phyloP scores from a whole-genome alignment of 2,329 filamentous ascomycete genomes.

The Pseudogymnoascus sp. region DNA sequence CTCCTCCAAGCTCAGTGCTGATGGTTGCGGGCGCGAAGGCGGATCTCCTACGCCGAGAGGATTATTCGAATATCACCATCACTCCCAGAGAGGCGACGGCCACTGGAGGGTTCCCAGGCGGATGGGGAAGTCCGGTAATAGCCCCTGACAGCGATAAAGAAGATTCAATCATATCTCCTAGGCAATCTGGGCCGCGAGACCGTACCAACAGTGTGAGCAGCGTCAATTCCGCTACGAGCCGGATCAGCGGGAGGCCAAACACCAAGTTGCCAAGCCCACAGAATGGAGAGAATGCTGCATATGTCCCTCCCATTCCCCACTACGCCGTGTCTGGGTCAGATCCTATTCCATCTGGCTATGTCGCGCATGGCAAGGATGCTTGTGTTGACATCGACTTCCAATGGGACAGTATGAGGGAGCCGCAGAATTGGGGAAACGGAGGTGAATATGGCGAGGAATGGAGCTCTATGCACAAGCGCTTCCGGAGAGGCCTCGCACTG shows the following conservation, averaged over 20 bases:
- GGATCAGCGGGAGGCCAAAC: background rate
- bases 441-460: slow-evolving; percentile 89
- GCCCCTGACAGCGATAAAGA: slow-evolving; percentile 21
- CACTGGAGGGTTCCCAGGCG: slow-evolving; percentile 30
- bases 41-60: slow-evolving; percentile 69
- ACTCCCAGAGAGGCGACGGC: slow-evolving; percentile 18
- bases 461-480: slow-evolving; percentile 88
- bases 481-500: slow-evolving; percentile 67
- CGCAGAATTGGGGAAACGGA: slow-evolving; percentile 77
- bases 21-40: slow-evolving; percentile 88
- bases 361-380: slow-evolving; percentile 80
- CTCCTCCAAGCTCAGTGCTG: slow-evolving; percentile 74
- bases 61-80: slow-evolving; percentile 42
- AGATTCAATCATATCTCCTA: slow-evolving; percentile 17
- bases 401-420: slow-evolving; percentile 83
- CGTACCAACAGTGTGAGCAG: slow-evolving; percentile 28
- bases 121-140: slow-evolving; percentile 27
- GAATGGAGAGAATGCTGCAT: slow-evolving; percentile 35
- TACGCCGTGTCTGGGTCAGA: slow-evolving; percentile 76
- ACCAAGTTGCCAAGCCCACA: background rate
- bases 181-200: slow-evolving; percentile 15
- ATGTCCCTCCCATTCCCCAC: slow-evolving; percentile 67
- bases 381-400: slow-evolving; percentile 85
- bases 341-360: slow-evolving; percentile 78
- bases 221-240: slow-evolving; percentile 13